These are phyloP conservation scores for Blastomyces parvus DNA, from an alignment of 2,329 filamentous ascomycete species.

Conservation along the genomic window DNA sequence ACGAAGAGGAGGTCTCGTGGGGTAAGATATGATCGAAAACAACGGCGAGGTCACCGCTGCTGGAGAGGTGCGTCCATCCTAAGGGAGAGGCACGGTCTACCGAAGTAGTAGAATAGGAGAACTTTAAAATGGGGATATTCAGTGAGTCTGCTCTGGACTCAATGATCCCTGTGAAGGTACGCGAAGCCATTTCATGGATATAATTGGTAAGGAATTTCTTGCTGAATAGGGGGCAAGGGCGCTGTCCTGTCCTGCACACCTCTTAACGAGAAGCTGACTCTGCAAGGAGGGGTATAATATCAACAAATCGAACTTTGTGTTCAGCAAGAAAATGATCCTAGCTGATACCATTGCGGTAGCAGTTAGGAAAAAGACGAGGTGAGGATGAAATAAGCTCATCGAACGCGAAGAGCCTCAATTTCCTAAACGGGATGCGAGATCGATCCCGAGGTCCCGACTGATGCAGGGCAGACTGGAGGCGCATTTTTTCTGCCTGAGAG, in stretches of 20 bases:
- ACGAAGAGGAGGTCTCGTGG: slow-evolving; percentile 7
- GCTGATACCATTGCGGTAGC: neutral
- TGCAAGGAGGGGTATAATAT: neutral
- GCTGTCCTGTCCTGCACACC: neutral
- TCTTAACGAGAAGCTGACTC: neutral
- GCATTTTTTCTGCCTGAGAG: neutral
- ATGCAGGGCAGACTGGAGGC: neutral
- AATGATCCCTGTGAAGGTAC: neutral
- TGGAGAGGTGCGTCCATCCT: slow-evolving; percentile 37
- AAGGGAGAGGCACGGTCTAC: slow-evolving; percentile 30
- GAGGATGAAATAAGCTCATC: slow-evolving; percentile 7
- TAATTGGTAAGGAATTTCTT: neutral
- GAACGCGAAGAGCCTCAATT: slow-evolving; percentile 6
- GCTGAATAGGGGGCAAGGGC: neutral
- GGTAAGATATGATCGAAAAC: slow-evolving; percentile 27
- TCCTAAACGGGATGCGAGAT: neutral
- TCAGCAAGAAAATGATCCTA: neutral
- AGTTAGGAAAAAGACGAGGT: neutral
- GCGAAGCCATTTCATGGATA: slow-evolving; percentile 4
- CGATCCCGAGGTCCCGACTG: too few species aligned
- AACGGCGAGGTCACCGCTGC: slow-evolving; percentile 28
- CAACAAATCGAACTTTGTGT: neutral
- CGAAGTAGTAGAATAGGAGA: slow-evolving; percentile 36
- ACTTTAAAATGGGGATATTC: slow-evolving; percentile 28
- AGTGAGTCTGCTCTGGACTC: slow-evolving; percentile 7